A percentile compares a stretch with the other conserved stretches of the same genome.
phyloP scores from a whole-genome alignment of 805 yeast genomes.

The Clavispora santaluciae region DNA sequence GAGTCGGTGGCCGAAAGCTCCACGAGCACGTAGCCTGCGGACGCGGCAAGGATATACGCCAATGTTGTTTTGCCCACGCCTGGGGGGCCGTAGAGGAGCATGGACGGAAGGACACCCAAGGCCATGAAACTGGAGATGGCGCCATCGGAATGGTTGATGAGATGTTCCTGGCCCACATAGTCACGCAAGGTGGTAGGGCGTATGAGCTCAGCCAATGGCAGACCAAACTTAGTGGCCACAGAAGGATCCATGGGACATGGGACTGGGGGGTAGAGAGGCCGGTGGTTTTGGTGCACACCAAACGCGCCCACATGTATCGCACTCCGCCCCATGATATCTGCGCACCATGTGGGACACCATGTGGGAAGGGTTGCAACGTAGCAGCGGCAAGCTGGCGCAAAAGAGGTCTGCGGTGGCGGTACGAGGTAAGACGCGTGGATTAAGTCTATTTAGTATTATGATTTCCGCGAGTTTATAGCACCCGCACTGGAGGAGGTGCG shows the following conservation, averaged over 20 bases:
- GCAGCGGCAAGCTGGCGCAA: too few species aligned
- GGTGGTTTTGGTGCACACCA: too few species aligned
- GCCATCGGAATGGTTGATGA: slow-evolving; percentile 56
- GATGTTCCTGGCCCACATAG: slow-evolving; percentile 81
- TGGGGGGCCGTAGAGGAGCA: slow-evolving; percentile 93
- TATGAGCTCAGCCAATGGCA: slow-evolving; percentile 72
- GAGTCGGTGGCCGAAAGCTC: slow-evolving; percentile 84
- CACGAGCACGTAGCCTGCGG: slow-evolving; percentile 54
- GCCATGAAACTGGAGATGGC: slow-evolving; percentile 60
- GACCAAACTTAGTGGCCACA: slow-evolving; percentile 4
- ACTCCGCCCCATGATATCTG: too few species aligned
- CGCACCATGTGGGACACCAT: too few species aligned
- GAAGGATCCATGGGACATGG: too few species aligned
- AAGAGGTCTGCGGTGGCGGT: too few species aligned
- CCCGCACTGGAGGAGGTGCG: slow-evolving; percentile 3
- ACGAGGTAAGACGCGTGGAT: too few species aligned
- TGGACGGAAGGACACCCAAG: slow-evolving; percentile 69
- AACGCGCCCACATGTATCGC: too few species aligned
- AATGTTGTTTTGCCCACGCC: slow-evolving; percentile 94
- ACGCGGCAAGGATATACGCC: slow-evolving; percentile 58
- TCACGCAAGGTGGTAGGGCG: slow-evolving; percentile 69
- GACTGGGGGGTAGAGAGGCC: too few species aligned
- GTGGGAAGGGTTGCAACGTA: too few species aligned
- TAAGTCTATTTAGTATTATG: background rate
- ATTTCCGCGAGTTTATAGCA: background rate